These are phyloP conservation scores for Rhodotorula sphaerocarpa DNA, from an alignment of 768 basidiomycete species.

Conservation along the genomic window DNA sequence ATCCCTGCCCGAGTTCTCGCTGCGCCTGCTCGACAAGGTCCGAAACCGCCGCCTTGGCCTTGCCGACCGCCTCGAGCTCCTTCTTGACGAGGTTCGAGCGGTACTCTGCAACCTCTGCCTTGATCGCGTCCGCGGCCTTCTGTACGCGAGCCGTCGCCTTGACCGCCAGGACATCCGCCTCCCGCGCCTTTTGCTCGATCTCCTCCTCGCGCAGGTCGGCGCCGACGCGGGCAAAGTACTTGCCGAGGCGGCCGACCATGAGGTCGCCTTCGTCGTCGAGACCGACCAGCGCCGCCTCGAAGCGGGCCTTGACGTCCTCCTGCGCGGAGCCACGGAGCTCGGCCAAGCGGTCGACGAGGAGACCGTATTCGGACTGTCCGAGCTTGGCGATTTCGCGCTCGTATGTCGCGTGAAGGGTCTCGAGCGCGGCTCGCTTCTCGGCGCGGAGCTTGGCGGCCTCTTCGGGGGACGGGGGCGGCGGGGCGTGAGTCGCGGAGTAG, in stretches of 20 bases:
- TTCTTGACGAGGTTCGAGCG: background rate
- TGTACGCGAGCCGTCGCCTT: constrained; percentile 24
- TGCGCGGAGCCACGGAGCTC: constrained; percentile 28
- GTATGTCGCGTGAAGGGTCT: constrained; percentile 33
- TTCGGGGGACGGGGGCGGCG: constrained; percentile 22
- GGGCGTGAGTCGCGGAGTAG: constrained; percentile 7
- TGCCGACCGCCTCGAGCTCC: constrained; percentile 26
- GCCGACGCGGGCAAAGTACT: constrained; percentile 28
- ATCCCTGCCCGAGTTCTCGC: background rate
- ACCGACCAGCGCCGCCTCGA: constrained; percentile 20
- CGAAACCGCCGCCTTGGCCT: constrained; percentile 24
- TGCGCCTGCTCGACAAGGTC: constrained; percentile 32
- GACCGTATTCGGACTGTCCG: constrained; percentile 30
- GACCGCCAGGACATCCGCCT: constrained; percentile 8
- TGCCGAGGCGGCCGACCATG: constrained; percentile 33
- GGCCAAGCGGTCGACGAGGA: constrained; percentile 31
- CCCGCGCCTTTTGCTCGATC: constrained; percentile 30
- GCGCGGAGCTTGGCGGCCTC: constrained; percentile 15
- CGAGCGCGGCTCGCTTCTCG: constrained; percentile 36
- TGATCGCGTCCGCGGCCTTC: constrained; percentile 9
- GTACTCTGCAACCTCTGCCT: constrained; percentile 33
- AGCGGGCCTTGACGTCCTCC: constrained; percentile 34
- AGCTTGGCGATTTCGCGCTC: constrained; percentile 36
- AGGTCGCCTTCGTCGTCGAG: constrained; percentile 37
- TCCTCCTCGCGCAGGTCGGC: constrained; percentile 15